These are phyloP conservation scores for Penicillium fuscoglaucum DNA, from an alignment of 2,329 filamentous ascomycete species.

Conservation along the genomic window DNA sequence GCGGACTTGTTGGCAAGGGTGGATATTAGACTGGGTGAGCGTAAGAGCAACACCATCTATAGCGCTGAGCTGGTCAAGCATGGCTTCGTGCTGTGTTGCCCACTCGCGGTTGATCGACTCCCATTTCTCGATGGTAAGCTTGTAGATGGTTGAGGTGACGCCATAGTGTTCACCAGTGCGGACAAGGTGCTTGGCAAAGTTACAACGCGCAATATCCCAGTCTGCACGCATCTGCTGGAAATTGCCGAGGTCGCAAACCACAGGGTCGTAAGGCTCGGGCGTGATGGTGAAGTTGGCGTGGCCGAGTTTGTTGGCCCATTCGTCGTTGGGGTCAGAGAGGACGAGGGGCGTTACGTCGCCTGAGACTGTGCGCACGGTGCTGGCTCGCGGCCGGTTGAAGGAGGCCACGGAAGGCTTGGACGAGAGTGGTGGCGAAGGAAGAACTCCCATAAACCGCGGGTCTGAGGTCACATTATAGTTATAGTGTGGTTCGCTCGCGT, in stretches of 20 bases:
- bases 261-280: conserved; percentile 75
- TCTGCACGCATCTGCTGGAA: conserved; percentile 69
- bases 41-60: conserved; percentile 39
- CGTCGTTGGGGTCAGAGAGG: conserved; percentile 66
- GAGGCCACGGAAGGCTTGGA: conserved; percentile 76
- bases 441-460: conserved; percentile 48
- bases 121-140: conserved; percentile 87
- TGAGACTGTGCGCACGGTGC: conserved; percentile 45
- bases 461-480: conserved; percentile 50
- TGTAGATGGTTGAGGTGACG: conserved; percentile 83
- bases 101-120: conserved; percentile 72
- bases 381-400: conserved; percentile 57
- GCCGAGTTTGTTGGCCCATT: conserved; percentile 81
- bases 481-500: conserved; percentile 49
- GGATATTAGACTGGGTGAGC: conserved; percentile 40
- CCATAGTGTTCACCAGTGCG: conserved; percentile 90
- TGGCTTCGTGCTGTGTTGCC: conserved; percentile 67
- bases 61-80: conserved; percentile 54
- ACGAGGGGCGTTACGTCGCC: conserved; percentile 59
- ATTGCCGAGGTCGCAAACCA: conserved; percentile 58
- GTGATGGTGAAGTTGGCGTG: conserved; percentile 91
- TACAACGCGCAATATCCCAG: conserved; percentile 79
- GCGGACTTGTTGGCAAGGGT: conserved; percentile 53
- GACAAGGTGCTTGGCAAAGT: conserved; percentile 86
- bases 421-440: conserved; percentile 72